Evolutionary conservation across 2,329 filamentous ascomycete species (phyloP).

Genomic region (Sphaerulina musiva): DNA sequence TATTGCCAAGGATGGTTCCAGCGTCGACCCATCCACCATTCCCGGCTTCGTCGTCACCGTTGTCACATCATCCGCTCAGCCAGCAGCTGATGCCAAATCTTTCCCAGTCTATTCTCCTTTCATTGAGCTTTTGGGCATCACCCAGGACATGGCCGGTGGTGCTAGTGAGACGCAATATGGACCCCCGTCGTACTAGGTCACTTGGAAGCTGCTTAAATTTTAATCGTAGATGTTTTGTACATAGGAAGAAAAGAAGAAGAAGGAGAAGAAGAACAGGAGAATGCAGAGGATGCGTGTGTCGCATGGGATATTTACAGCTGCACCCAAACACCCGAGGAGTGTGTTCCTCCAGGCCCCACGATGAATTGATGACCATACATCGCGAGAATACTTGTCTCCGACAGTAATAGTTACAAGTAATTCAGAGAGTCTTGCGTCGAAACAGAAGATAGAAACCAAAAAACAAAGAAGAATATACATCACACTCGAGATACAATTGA

Average conservation of each 20-base stretch:
- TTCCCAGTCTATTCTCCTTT: constrained; percentile 35
- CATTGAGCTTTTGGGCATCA: constrained; percentile 19
- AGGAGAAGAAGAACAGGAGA: too few relatives aligned
- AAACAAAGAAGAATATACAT: too few relatives aligned
- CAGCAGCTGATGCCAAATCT: constrained; percentile 25
- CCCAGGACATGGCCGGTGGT: constrained; percentile 19
- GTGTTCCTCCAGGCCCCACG: too few relatives aligned
- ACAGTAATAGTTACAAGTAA: too few relatives aligned
- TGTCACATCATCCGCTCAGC: constrained; percentile 34
- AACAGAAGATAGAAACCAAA: too few relatives aligned
- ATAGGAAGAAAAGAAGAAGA: background rate
- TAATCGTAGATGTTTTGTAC: constrained; percentile 4
- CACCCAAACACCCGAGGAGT: too few relatives aligned
- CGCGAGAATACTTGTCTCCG: too few relatives aligned
- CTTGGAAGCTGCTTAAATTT: background rate
- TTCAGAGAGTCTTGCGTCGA: too few relatives aligned
- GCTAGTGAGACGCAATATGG: constrained; percentile 12
- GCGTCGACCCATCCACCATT: constrained; percentile 31
- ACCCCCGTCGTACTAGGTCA: background rate
- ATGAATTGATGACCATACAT: too few relatives aligned
- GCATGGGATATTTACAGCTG: too few relatives aligned
- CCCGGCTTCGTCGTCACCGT: constrained; percentile 38
- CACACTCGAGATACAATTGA: too few relatives aligned
- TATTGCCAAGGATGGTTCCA: constrained; percentile 28
- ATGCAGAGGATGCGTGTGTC: too few relatives aligned